Base-by-base conservation (phyloP, 2,329 filamentous ascomycete genomes). In the Cryphonectria nitschkei region DNA sequence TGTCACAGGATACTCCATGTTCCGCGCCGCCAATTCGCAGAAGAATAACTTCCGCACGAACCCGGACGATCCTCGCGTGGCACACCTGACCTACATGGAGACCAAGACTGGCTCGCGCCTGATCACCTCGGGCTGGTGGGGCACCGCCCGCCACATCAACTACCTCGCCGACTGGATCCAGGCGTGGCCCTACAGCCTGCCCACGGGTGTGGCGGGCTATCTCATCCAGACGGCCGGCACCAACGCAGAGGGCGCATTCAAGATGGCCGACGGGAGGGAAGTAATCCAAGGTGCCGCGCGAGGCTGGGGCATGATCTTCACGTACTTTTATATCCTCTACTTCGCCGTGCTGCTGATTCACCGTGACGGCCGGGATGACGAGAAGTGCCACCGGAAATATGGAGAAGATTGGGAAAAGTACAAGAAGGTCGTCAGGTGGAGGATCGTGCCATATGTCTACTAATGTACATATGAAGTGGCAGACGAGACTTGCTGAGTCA, bases 151-250 rank as follows among this genome's bases (percentile, higher is more conserved):
- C 58, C 95, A 98, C 82, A 95, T 98, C 86, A 98, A 98, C 84
- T 98, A 98, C 82, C 82, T 97, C 0, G 95, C 95, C 67, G 95
- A 98, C 83, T 98, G 95, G 95, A 86, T 96, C 75, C 95, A 97
- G 89, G 89, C 92, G 11, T 98, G 94, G 93, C 90, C 94, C 0
- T 98, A 96, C 82, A 93, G 90, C 74, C 85, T 98, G 60, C 95
- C 95, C 0, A 97, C 95, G 0, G 93, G 93, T 0, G 80, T 97
- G 72, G 92, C 94, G 0, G 95, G 95, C 16, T 97, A 95, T 79
- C 84, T 90, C 56, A 90, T 97, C 66, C 84, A 91, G 26, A 84
- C 87, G 2, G 84, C 85, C 1, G 87, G 86, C 26, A 82, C 84
- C 9, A 76, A 81, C n/a, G 82, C 82, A 1, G 82, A 85, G 66